Evolutionary conservation across 208 protist species (phyloP), one percentile per base, ranked within the genome.

Genomic region (Crithidia acanthocephali): DNA sequence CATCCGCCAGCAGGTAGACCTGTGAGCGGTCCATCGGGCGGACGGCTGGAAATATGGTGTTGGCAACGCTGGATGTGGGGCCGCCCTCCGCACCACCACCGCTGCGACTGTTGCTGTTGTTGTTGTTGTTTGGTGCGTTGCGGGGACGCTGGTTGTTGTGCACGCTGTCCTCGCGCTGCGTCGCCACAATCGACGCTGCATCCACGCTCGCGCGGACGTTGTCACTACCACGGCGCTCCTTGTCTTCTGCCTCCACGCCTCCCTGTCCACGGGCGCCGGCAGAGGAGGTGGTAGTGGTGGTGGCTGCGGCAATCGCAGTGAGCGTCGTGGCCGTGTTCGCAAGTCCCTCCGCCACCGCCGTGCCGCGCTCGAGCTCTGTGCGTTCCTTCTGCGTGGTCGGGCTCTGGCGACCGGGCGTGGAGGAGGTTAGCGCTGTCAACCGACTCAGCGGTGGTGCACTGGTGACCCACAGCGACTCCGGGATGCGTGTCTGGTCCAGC

Each of bases 1-100:
- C 83, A 52, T 93, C 86, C 0, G 86, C 88, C 18, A 97, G 80
- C 22, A 97, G 72, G 67, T 95, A 97, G 52, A 95, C 90, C 78
- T 97, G 88, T 0, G 90, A 81, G 13, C 92, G 83, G 13, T 86
- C 87, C n/a, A 70, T 73, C 10, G 90, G 85, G 27, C 82, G 77
- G 9, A 48, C 56, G 8, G 86, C 85, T 22, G 92, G 92, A 78
- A 95, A 95, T 61, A 87, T 74, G 23, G 64, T 44, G 56, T 61
- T 68, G n/a, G 42, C 9, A 23, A 25, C 35, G 52, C 35, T 57
- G 13, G 35, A 28, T 2, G 25, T 55, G 50, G 7, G n/a, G n/a
- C 52, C 4, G 30, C 2, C 4, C 2, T 57, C 28, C 52, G n/a
- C 52, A 4, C 28, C 28, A 7, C 56, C 33, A 5, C 3, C 44